Conservation (phyloP, 2,329 filamentous ascomycete genomes). For the Sphaceloma murrayae region DNA sequence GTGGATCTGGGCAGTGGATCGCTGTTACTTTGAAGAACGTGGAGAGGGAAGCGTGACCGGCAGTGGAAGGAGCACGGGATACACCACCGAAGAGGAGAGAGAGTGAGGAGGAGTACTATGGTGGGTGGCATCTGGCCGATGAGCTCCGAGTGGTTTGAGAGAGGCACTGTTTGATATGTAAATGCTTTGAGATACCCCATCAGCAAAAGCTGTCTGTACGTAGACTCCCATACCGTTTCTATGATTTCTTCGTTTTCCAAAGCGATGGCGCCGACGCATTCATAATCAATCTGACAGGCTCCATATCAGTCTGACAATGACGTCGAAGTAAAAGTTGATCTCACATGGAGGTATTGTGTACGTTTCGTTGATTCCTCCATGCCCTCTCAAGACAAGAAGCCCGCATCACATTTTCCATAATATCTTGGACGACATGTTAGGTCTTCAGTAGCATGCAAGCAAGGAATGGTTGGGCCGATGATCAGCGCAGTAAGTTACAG, state of each 20-base stretch:
- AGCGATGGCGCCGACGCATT: neutral
- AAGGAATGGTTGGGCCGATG: no score
- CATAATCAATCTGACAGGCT: neutral
- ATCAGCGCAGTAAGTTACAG: no score
- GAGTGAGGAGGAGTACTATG: constrained; percentile 15
- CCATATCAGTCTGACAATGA: no score
- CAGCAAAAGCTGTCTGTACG: neutral
- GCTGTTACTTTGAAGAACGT: constrained; percentile 51
- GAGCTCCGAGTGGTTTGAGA: neutral
- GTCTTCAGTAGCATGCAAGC: no score
- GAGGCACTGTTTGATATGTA: neutral
- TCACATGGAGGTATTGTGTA: no score
- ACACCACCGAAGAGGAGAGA: constrained; percentile 5
- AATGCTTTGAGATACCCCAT: neutral
- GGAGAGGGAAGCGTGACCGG: constrained; percentile 20
- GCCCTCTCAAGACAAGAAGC: no score
- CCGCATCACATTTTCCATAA: no score
- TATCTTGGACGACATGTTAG: no score
- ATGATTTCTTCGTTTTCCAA: neutral
- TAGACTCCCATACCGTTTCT: neutral
- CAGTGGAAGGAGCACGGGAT: constrained; percentile 21
- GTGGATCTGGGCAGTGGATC: constrained; percentile 93
- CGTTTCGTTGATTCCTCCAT: no score
- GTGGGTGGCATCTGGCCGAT: neutral
- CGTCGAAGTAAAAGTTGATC: no score